A percentile compares a stretch with the other conserved stretches of the same genome.
These are phyloP conservation scores for Amphichorda felina DNA, from an alignment of 2,329 filamentous ascomycete genomes.

Conservation along the genomic window DNA sequence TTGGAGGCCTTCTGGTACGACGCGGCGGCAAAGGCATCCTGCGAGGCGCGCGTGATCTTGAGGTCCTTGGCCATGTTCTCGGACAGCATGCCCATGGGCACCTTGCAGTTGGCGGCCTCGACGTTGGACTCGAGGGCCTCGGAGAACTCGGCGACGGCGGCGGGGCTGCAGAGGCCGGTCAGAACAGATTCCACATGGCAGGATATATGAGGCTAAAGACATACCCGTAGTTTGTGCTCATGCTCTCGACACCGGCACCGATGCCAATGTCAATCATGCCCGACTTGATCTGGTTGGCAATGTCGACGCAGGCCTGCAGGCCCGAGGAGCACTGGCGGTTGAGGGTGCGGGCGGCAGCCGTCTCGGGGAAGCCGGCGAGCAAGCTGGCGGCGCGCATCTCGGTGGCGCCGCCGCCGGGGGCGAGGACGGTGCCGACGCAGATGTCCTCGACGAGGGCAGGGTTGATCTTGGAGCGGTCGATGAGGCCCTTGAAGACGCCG, in stretches of 20 bases:
- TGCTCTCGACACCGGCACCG: conserved; percentile 92
- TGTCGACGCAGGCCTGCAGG: conserved; percentile 83
- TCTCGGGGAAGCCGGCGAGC: conserved; percentile 81
- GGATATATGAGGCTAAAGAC: conserved; percentile 13
- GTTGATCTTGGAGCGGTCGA: conserved; percentile 81
- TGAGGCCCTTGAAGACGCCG: conserved; percentile 68
- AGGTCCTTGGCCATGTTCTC: conserved; percentile 91
- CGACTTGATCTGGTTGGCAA: conserved; percentile 80
- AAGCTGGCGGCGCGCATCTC: conserved; percentile 91
- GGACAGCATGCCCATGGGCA: conserved; percentile 88
- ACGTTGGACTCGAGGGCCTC: conserved; percentile 72
- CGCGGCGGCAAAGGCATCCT: conserved; percentile 88
- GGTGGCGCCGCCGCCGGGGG: conserved; percentile 87
- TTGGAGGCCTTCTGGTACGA: conserved; percentile 84
- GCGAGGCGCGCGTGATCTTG: conserved; percentile 55
- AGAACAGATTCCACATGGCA: neutral
- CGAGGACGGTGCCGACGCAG: conserved; percentile 79
- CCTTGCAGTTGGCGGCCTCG: conserved; percentile 90
- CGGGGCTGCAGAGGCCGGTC: conserved; percentile 42
- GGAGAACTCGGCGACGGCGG: conserved; percentile 85
- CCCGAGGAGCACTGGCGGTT: conserved; percentile 95
- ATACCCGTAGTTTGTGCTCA: conserved; percentile 84
- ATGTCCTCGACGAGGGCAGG: conserved; percentile 84
- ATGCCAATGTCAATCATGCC: conserved; percentile 96
- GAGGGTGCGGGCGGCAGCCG: conserved; percentile 71